phyloP scores from a whole-genome alignment of 306 rosid species.

The Trichosanthes truncata region DNA sequence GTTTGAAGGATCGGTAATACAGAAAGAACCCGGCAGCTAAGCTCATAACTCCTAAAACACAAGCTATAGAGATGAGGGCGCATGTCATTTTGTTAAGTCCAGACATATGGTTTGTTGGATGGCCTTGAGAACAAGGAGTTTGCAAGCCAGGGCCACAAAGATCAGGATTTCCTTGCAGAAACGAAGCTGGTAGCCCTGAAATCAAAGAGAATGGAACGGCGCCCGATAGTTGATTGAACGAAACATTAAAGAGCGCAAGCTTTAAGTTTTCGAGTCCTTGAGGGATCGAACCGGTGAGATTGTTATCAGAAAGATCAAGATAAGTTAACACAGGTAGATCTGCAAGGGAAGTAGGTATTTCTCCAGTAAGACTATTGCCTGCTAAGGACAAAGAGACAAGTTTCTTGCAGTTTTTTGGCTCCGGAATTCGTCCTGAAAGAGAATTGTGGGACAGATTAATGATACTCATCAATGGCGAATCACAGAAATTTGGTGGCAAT shows the following conservation, averaged over 20 bases:
- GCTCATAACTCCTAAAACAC: conserved; percentile 47
- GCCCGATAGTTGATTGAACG: conserved; percentile 83
- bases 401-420: conserved; percentile 59
- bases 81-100: conserved; percentile 53
- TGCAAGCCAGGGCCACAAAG: conserved; percentile 90
- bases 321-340: conserved; percentile 87
- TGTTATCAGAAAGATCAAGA: conserved; percentile 88
- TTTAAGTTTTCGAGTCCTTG: conserved; percentile 79
- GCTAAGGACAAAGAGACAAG: conserved; percentile 83
- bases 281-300: conserved; percentile 84
- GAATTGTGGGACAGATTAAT: conserved; percentile 79
- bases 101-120: conserved; percentile 25
- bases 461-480: conserved; percentile 95
- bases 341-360: conserved; percentile 61
- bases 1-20: conserved; percentile 44
- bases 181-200: conserved; percentile 92
- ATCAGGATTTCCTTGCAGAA: conserved; percentile 76
- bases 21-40: conserved; percentile 49
- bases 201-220: conserved; percentile 69
- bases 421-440: conserved; percentile 77
- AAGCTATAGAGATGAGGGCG: conserved; percentile 60
- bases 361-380: conserved; percentile 61
- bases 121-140: conserved; percentile 56
- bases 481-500: conserved; percentile 77
- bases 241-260: conserved; percentile 94